Conservation (phyloP, 2,329 filamentous ascomycete species). For the Pseudogymnoascus verrucosus region DNA sequence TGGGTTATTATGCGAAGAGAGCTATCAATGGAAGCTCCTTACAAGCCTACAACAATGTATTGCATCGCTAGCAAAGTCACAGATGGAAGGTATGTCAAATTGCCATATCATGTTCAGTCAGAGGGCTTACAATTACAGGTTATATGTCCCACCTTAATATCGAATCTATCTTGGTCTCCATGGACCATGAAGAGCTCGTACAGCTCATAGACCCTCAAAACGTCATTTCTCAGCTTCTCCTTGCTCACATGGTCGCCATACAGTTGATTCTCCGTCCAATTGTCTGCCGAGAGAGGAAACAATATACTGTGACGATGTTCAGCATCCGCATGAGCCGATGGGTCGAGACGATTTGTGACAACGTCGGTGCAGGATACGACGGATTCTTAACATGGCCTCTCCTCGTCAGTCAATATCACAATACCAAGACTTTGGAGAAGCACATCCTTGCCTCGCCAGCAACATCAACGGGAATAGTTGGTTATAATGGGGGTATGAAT, state of each 20-base stretch:
- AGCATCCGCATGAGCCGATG: constrained; percentile 15
- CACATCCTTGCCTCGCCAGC: neutral
- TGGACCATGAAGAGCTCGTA: neutral
- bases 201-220: constrained; percentile 10
- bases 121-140: neutral
- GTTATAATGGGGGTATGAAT: neutral
- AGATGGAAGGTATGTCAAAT: neutral
- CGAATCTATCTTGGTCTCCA: constrained; percentile 1
- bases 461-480: neutral
- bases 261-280: constrained; percentile 1
- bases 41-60: neutral
- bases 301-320: constrained; percentile 15
- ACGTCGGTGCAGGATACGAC: neutral
- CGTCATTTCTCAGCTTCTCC: constrained; percentile 8
- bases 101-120: neutral
- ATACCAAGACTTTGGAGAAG: neutral
- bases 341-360: constrained; percentile 12
- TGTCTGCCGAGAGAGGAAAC: constrained; percentile 12
- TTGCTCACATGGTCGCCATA: neutral
- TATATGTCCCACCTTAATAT: constrained; percentile 5
- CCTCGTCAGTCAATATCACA: constrained; percentile 2
- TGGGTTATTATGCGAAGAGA: constrained; percentile 1
- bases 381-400: neutral
- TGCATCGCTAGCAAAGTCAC: neutral
- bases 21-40: neutral